Evolutionary conservation across 2,329 filamentous ascomycete species (phyloP).

Genomic region (Fusarium cicatricum): DNA sequence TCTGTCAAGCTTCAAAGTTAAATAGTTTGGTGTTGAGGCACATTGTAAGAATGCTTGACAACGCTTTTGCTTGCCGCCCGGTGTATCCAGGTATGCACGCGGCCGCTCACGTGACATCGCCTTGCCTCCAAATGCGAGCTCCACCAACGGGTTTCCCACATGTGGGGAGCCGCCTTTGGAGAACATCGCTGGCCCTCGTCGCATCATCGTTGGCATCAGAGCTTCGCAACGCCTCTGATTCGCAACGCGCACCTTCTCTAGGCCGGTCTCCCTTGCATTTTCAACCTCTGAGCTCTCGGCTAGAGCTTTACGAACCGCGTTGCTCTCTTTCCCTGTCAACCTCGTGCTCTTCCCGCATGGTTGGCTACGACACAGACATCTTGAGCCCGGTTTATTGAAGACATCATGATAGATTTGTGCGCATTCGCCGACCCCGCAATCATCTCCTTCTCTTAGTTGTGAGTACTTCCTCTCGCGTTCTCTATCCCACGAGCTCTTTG

Average conservation of each 20-base stretch:
- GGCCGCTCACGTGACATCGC: conserved; percentile 18
- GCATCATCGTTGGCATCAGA: conserved; percentile 42
- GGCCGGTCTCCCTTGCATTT: conserved; percentile 24
- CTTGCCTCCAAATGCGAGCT: conserved; percentile 1
- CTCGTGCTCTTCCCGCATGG: conserved; percentile 32
- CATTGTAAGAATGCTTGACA: too few species aligned
- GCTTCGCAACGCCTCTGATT: conserved; percentile 40
- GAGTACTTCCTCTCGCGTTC: conserved; percentile 36
- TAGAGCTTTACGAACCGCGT: conserved; percentile 19
- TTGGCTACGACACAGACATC: conserved; percentile 37
- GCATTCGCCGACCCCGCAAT: conserved; percentile 43
- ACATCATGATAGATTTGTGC: conserved; percentile 55
- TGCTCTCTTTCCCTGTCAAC: conserved; percentile 15
- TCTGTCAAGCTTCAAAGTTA: too few species aligned
- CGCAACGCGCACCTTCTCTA: conserved; percentile 26
- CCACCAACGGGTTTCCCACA: conserved; percentile 33
- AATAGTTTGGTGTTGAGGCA: too few species aligned
- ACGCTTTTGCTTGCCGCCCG: too few species aligned
- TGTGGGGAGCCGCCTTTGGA: conserved; percentile 37
- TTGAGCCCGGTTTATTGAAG: conserved; percentile 40
- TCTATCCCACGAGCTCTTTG: not conserved
- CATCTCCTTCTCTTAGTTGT: conserved; percentile 53
- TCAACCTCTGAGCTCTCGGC: conserved; percentile 2
- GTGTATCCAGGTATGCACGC: conserved; percentile 13
- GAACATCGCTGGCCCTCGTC: conserved; percentile 42